Conservation (phyloP, 345 rosid genomes). For the Camelina hispida region DNA sequence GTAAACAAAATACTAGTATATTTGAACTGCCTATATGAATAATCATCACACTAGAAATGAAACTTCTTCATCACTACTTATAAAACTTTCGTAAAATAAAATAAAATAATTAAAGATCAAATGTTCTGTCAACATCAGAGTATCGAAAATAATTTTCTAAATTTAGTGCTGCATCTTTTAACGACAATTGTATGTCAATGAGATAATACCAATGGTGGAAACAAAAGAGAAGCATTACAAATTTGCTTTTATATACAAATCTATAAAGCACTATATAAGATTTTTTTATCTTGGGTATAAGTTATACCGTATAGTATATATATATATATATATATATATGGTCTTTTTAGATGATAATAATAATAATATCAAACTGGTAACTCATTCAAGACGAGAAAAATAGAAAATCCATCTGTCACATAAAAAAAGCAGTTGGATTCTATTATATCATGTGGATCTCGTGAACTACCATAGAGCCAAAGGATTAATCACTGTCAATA, state of each 20-base stretch:
- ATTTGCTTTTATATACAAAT: constrained; percentile 16
- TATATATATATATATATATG: no score
- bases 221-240: constrained; percentile 39
- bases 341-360: no score
- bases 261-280: background rate
- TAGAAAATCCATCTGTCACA: constrained; percentile 5
- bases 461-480: constrained; percentile 45
- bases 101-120: background rate
- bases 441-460: constrained; percentile 49
- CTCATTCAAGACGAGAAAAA: constrained; percentile 4
- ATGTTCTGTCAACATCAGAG: constrained; percentile 32
- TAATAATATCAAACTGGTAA: constrained; percentile 11
- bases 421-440: constrained; percentile 38
- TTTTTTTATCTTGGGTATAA: background rate
- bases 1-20: constrained; percentile 11
- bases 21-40: background rate
- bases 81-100: background rate
- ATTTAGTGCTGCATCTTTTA: constrained; percentile 41
- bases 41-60: constrained; percentile 31
- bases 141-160: constrained; percentile 38
- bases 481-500: constrained; percentile 44
- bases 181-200: constrained; percentile 40
- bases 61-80: constrained; percentile 23
- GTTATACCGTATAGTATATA: no score
- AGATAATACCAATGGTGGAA: constrained; percentile 43